These are phyloP conservation scores for Peronospora farinosa DNA, from an alignment of 352 stramenopile species.

Conservation along the genomic window DNA sequence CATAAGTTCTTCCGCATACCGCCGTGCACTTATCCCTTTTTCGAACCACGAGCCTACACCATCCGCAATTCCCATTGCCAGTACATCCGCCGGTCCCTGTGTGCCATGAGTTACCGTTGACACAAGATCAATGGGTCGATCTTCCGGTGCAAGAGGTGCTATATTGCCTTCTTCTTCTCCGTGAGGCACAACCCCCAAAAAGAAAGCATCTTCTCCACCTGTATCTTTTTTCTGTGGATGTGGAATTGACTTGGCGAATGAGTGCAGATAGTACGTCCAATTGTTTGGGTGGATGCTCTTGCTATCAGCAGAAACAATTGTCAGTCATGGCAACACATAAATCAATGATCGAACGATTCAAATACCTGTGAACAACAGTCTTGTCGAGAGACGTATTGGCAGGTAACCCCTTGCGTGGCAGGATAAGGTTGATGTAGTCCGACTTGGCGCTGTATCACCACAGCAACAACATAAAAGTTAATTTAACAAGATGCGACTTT, in stretches of 20 bases:
- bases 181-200: slow-evolving; percentile 67
- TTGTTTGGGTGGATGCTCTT: slow-evolving; percentile 31
- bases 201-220: slow-evolving; percentile 91
- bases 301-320: slow-evolving; percentile 13
- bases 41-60: slow-evolving; percentile 94
- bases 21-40: slow-evolving; percentile 81
- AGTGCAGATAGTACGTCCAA: slow-evolving; percentile 60
- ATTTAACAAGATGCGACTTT: not conserved
- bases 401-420: slow-evolving; percentile 72
- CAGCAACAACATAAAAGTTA: not conserved
- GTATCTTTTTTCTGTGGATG: slow-evolving; percentile 68
- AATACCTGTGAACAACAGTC: slow-evolving; percentile 34
- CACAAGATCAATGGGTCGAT: slow-evolving; percentile 22
- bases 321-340: not conserved
- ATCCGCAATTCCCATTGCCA: slow-evolving; percentile 92
- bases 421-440: slow-evolving; percentile 85
- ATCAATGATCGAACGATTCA: not conserved
- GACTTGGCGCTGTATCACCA: slow-evolving; percentile 68
- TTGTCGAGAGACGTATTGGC: slow-evolving; percentile 56
- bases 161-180: slow-evolving; percentile 38
- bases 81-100: slow-evolving; percentile 63
- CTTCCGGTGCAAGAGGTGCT: slow-evolving; percentile 12
- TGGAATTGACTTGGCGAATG: slow-evolving; percentile 70
- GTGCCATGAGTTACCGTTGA: slow-evolving; percentile 29
- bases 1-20: slow-evolving; percentile 78